Base-by-base conservation (phyloP, 805 yeast species). In the Myxozyma monticola region DNA sequence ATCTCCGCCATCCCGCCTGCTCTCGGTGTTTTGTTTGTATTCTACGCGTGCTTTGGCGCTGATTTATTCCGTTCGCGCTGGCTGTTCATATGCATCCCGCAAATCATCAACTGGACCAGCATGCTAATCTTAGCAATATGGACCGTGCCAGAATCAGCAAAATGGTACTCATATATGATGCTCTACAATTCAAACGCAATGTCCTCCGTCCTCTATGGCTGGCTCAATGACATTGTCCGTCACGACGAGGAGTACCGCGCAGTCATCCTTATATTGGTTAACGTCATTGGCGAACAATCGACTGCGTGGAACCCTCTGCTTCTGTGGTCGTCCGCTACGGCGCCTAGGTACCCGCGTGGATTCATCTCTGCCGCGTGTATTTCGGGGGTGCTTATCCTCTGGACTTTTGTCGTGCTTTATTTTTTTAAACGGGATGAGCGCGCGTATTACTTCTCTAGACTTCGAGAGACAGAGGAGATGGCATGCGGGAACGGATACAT, bases 171-270 rank as follows among this genome's bases (percentile, higher is more conserved):
- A 0, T 80, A 72, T 65, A 71, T 78, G 60, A 63, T 79, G 35
- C 80, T 76, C 52, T 80, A 78, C 62, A 73, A 76, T 49, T 82
- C 81, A 5, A 75, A 81, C 78, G 79, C 83, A 9, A 76, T 76
- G 75, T 82, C 84, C 0, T 79, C 84, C 0, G 79, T 77, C 0
- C 63, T 79, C 14, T 80, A 79, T 61, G 72, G 80, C 17, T 80
- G 83, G 82, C 75, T 75, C 46, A 77, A 77, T 56, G 83, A 78
- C 63, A 78, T 79, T 33, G 75, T 80, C 48, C 71, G 83, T 40
- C 71, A 75, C 37, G 80, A 79, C 57, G 72, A 77, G 4, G 75
- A 77, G 54, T 74, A 75, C 45, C 68, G 84, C 54, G 76, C 82
- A 2, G 71, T 78, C 22, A 71, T 75, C 35, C 68, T 79, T 52